Evolutionary conservation across 2,329 filamentous ascomycete species (phyloP), one percentile per base, ranked within the genome.

Genomic region (Beauveria caledonica): DNA sequence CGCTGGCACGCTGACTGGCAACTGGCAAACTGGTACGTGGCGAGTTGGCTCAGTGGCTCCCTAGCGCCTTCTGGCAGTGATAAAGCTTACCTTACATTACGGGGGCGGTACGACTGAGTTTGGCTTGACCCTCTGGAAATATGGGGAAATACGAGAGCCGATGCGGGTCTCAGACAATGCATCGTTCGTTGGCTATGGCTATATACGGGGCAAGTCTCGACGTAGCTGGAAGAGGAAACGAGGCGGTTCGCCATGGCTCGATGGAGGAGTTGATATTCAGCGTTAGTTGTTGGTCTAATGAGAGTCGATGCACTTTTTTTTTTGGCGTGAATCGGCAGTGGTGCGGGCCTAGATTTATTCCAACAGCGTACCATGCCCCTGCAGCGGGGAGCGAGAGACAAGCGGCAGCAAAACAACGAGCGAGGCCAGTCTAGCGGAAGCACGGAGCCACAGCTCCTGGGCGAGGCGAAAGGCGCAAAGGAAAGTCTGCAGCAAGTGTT

Each of bases 141-240:
- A 23, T 58, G 56, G 56, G 33, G 36, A 42, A 50, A 58, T 58
- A 58, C 56, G 56, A 58, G 39, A 27, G 56, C 45, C 44, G 17
- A 33, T 49, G 56, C 36, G 56, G 56, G 56, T 58, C 45, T 50
- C 33, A 50, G 27, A 49, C 55, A 29, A 58, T 40, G 55, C 45
- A 21, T 36, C 19, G 55, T 39, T 42, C 23, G 36, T 33, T 57
- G 54, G 29, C 19, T 42, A 25, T 23, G 23, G 23, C 23, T 13
- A 36, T 36, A 58, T 51, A 58, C 46, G 56, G 46, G 56, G 51
- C 23, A 23, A 23, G 45, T 51, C 56, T 36, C 50, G 56, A 58
- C 46, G 8, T 2, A 29, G 44, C 45, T 49, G 27, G 23, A 58
- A 15, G 36, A 44, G 56, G 46, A 44, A 50, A 51, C 23, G 9